Evolutionary conservation across 208 protist species (phyloP), one percentile per base, ranked within the genome.

Genomic region (Trypanosomatidae sp.): DNA sequence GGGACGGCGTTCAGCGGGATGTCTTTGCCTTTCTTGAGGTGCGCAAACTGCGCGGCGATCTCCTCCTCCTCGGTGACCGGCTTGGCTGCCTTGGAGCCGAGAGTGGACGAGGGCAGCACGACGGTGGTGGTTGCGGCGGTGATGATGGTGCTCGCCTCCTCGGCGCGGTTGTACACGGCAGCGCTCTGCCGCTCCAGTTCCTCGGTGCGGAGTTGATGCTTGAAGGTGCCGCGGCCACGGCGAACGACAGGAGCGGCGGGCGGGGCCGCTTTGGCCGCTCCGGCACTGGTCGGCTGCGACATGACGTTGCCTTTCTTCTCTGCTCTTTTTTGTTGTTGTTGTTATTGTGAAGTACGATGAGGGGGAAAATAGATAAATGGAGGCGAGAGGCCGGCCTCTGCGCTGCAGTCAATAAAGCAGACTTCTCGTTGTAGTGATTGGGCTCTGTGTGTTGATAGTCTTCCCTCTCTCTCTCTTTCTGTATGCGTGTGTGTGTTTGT

Each of bases 211-310:
- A 96, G 82, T 28, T 83, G 80, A 52, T 85, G 83, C 36, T 79
- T 78, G 66, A 94, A 93, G 28, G 80, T 87, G 8, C 91, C 91
- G 9, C 91, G 85, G 1, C 91, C 91, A 17, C 88, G 84, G 43
- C 91, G 88, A 30, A 90, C 79, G 2, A 60, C 39, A 3, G 80
- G 49, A 39, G 69, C 44, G n/a, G 64, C 1, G 8, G 64, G 44
- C 44, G 28, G 28, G 44, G 22, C 25, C 9, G 41, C 19, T 10
- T 9, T 9, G 2, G 17, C 39, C 39, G 41, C n/a, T 25, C 7
- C 68, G 44, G 0, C 33, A 17, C 53, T 17, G 17, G 19, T 28
- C 47, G n/a, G n/a, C n/a, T n/a, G n/a, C n/a, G n/a, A n/a, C n/a
- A n/a, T n/a, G n/a, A n/a, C n/a, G n/a, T n/a, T n/a, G n/a, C n/a